Evolutionary conservation across 208 protist genomes (phyloP).

Genomic region (Acanthamoeba royreba): DNA sequence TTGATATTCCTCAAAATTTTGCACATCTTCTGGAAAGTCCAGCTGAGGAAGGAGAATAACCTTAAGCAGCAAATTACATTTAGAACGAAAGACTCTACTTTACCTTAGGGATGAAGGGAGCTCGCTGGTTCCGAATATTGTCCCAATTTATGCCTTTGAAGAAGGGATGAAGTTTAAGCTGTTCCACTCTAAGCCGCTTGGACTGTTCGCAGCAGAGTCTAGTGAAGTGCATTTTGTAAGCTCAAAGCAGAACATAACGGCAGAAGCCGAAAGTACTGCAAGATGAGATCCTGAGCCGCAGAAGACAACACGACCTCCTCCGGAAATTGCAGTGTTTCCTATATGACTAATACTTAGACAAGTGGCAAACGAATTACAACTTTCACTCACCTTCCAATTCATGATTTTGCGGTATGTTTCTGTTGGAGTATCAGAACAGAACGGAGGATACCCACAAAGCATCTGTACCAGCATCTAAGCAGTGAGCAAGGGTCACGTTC

Average conservation of each 20-base stretch:
- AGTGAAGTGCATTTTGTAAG: background rate
- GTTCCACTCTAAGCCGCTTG: background rate
- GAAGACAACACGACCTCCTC: background rate
- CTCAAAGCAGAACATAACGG: too few species aligned
- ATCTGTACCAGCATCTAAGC: background rate
- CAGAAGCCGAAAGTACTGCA: too few species aligned
- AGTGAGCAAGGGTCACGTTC: too few species aligned
- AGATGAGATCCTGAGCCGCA: conserved; percentile 4
- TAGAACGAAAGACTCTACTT: background rate
- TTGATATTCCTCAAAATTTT: background rate
- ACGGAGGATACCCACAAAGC: conserved; percentile 19
- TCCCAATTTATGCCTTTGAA: background rate
- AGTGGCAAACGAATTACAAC: background rate
- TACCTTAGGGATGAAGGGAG: background rate
- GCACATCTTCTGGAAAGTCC: background rate
- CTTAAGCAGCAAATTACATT: background rate
- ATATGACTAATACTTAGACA: background rate
- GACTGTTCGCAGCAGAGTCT: background rate
- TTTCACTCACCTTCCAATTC: background rate
- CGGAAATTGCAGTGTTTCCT: conserved; percentile 32
- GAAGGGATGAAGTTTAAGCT: background rate
- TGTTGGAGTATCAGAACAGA: conserved; percentile 33
- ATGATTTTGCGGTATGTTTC: conserved; percentile 41
- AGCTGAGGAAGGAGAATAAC: background rate
- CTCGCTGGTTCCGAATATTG: background rate